Base-by-base conservation (phyloP, 768 basidiomycete genomes). In the Tylopilus cervinicoccineus region DNA sequence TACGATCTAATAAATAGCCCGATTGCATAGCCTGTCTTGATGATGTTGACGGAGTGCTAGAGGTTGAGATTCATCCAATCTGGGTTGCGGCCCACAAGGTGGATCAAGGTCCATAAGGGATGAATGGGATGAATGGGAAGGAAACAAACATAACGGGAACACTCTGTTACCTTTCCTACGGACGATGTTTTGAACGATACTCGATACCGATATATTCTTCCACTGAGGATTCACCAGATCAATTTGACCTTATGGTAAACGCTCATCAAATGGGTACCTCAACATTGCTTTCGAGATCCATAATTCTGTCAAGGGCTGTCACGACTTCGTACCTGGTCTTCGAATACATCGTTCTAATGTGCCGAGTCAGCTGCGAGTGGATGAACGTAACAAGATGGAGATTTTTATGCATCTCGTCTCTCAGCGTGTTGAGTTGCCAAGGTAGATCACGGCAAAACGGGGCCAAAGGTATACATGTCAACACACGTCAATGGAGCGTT, bases 101-200 rank as follows among this genome's bases (percentile, higher is more conserved):
- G 6, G 14, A 17, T 16, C 26, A 13, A 24, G 4, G 1, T 12
- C 45, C 4, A 14, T 5, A 27, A 10, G 38, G 19, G 31, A 6
- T n/a, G n/a, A n/a, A n/a, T n/a, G 32, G 20, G 28, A 9, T 2
- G 32, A n/a, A 6, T 9, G 24, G 1, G 5, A 2, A 17, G n/a
- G 11, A 9, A 27, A 64, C 72, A 26, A 37, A 76, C 78, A 80
- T 0, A 75, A 41, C 2, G 77, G 75, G 26, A 71, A 76, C 0
- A 71, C 38, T 22, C 48, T 49, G 28, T 43, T 49, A 23, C 22
- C 37, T 2, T 67, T 61, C 28, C 75, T 67, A 27, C 69, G 65
- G 11, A 79, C 59, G 14, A 80, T 60, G 28, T 61, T 53, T 49
- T 58, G 63, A 3, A 68, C 50, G 0, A 52, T 52, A 7, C 63